Percentiles rank a stretch among this genome's conserved stretches.
Conservation (phyloP, 495 filamentous ascomycete genomes). For the Penicillium pancosmium region DNA sequence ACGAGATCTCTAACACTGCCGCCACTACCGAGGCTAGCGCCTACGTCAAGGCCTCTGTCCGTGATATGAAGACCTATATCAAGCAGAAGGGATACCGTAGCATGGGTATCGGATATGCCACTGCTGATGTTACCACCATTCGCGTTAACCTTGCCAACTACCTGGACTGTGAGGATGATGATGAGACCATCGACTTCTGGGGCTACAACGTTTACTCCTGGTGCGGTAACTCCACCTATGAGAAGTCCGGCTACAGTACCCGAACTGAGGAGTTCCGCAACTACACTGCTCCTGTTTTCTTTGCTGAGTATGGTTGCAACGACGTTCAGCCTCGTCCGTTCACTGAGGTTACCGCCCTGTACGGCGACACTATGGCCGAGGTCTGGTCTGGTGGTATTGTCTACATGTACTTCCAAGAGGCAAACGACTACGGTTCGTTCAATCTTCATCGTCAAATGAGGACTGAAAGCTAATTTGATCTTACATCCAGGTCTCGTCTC, state of each 20-base stretch:
- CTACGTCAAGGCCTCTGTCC: slow-evolving; percentile 94
- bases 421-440: slow-evolving; percentile 79
- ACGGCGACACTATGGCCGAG: slow-evolving; percentile 73
- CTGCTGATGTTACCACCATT: slow-evolving; percentile 84
- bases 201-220: slow-evolving; percentile 99
- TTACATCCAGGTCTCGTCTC: slow-evolving; percentile 62
- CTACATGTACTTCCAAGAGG: slow-evolving; percentile 96
- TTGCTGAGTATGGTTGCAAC: slow-evolving; percentile 98
- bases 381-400: slow-evolving; percentile 95
- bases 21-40: slow-evolving; percentile 84
- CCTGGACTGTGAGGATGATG: slow-evolving; percentile 80
- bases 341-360: slow-evolving; percentile 84
- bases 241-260: slow-evolving; percentile 72
- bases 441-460: not conserved
- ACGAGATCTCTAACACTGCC: slow-evolving; percentile 87
- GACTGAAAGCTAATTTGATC: slow-evolving; percentile 6
- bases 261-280: slow-evolving; percentile 81
- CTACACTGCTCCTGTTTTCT: slow-evolving; percentile 93
- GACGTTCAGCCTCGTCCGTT: slow-evolving; percentile 71
- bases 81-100: slow-evolving; percentile 69
- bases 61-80: slow-evolving; percentile 94
- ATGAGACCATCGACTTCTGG: slow-evolving; percentile 85
- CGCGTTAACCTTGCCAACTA: slow-evolving; percentile 79
- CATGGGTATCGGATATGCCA: slow-evolving; percentile 92
- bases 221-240: slow-evolving; percentile 82